These are phyloP conservation scores for Dactylonectria estremocensis DNA, from an alignment of 2,329 filamentous ascomycete species.

Conservation along the genomic window DNA sequence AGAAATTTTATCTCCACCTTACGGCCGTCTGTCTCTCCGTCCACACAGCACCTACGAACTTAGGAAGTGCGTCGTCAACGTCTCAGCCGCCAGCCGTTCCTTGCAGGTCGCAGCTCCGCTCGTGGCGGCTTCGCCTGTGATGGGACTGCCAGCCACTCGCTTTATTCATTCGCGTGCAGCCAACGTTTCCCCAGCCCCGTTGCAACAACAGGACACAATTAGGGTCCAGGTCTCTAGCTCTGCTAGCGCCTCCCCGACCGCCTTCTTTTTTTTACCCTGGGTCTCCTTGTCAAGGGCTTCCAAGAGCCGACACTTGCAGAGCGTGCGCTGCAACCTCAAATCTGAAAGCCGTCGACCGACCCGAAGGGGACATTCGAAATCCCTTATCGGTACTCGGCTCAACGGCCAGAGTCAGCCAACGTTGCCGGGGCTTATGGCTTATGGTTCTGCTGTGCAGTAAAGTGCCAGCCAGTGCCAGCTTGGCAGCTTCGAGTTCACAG, in stretches of 20 bases:
- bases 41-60: background rate
- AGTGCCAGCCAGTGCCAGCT: slow-evolving; percentile 7
- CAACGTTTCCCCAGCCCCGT: slow-evolving; percentile 10
- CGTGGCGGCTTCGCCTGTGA: slow-evolving; percentile 26
- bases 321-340: slow-evolving; percentile 8
- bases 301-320: slow-evolving; percentile 14
- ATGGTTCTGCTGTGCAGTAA: slow-evolving; percentile 1
- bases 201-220: slow-evolving; percentile 9
- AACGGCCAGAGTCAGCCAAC: no score
- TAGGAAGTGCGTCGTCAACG: background rate
- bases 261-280: slow-evolving; percentile 29
- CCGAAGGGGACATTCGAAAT: slow-evolving; percentile 6
- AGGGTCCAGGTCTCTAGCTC: slow-evolving; percentile 11
- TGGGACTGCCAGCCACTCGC: slow-evolving; percentile 31
- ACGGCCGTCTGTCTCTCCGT: background rate
- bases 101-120: slow-evolving; percentile 34
- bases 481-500: slow-evolving; percentile 12
- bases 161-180: slow-evolving; percentile 18
- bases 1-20: background rate
- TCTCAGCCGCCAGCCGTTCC: slow-evolving; percentile 29
- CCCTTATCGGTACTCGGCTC: background rate
- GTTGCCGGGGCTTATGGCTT: slow-evolving; percentile 4
- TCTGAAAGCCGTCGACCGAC: background rate
- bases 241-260: slow-evolving; percentile 33
- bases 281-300: slow-evolving; percentile 15